Base-by-base conservation (phyloP, 2,329 filamentous ascomycete species). In the Zymoseptoria passerinii region DNA sequence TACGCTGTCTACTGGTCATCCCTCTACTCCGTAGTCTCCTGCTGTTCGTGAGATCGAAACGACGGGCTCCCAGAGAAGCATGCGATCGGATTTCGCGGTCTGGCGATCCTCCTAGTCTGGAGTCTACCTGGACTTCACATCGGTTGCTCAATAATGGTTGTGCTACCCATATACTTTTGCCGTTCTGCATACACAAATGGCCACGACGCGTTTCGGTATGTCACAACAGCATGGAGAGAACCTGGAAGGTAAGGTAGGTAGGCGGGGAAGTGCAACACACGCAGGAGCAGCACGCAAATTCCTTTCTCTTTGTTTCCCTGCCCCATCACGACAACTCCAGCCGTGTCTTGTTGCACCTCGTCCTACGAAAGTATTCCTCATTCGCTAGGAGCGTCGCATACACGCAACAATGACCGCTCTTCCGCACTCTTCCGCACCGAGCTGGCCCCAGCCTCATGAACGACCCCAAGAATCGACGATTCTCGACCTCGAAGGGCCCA, bases 401-500 rank as follows among this genome's bases (percentile, higher is more conserved):
- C 44, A 50, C 19, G 8, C 28, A 40, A 53, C 44, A 2, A 60
- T 60, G 56, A 50, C 56, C 8, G 44, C 56, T n/a, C 49, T 55
- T 19, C 55, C 55, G 18, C 56, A 58, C 56, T n/a, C 49, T 55
- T 19, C 55, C 55, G 18, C 56, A 58, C 27, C 48, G 55, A 48
- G 54, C 50, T 28, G 50, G 54, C 28, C 35, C 56, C 13, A 50
- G 19, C 53, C 48, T 58, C 4, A 27, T 29, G 19, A 48, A 52
- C 10, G 58, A 57, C 28, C 20, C 58, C 16, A 35, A 50, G 27
- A 54, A 53, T 20, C 58, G 63, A 27, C 58, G 63, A 19, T 65
- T 65, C 53, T 63, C 60, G 2, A 60, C 58, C n/a, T 60, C 54
- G 16, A 63, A 61, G 50, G 54, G 55, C 51, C 62, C 63, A 16